Evolutionary conservation across 2,329 filamentous ascomycete genomes (phyloP), one percentile per base, ranked within the genome.

Genomic region (Aspergillus arachidicola): DNA sequence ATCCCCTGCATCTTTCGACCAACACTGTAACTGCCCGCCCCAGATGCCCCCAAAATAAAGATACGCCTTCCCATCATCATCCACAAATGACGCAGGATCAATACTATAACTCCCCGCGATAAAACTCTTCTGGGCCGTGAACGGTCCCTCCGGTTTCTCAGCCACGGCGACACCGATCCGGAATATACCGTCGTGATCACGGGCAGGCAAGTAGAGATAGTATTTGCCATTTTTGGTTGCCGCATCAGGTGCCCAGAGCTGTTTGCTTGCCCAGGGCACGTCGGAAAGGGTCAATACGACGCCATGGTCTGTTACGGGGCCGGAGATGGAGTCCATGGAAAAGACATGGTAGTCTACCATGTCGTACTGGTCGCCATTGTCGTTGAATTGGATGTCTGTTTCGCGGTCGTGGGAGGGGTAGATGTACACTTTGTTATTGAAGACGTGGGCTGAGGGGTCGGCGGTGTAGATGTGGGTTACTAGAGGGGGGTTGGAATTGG

Each of bases 291-390:
- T 83, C 46, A 94, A 85, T 16, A 85, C 90, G 56, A 91, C 82
- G 71, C 91, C 91, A 79, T 93, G 91, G 80, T 93, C 91, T 23
- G 84, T 88, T 2, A 93, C 89, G 21, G 82, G 80, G 0, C 82
- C 81, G 64, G 83, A 84, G 28, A 87, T 80, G 1, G 83, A 80
- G 60, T 86, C 84, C 32, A 86, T 80, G 68, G 86, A 89, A 78
- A 93, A 89, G 75, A 94, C 91, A 77, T 93, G 91, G 83, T 94
- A 94, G 81, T 94, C 91, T 61, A 81, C 84, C 91, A 93, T 94
- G 80, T 92, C 91, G 76, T 93, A 93, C 76, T 93, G 91, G 79
- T 93, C 91, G 73, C 91, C 91, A 83, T 93, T 92, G 83, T 93
- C 91, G 80, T 94, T 93, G 82, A 90, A 89, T 62, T 85, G 62